A percentile compares a stretch with the other conserved stretches of the same genome.
These are phyloP conservation scores for Acmispon strigosus DNA, from an alignment of 306 rosid genomes.

Conservation along the genomic window DNA sequence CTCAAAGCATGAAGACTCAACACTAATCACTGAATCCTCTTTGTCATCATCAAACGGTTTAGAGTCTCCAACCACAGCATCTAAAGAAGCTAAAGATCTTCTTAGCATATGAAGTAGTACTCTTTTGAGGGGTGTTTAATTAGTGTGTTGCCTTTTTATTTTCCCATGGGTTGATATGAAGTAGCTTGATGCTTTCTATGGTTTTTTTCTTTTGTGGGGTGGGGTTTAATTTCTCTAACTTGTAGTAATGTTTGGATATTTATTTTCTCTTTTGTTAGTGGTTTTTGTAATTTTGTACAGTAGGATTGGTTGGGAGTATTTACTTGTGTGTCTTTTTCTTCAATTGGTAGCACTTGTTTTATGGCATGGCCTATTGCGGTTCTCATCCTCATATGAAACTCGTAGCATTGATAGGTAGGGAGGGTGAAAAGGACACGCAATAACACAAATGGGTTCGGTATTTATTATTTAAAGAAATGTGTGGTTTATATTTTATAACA, in stretches of 20 bases:
- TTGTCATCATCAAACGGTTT: conserved; percentile 32
- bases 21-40: conserved; percentile 40
- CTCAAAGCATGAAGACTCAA: conserved; percentile 45
- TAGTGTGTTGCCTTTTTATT: conserved; percentile 24
- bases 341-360: conserved; percentile 22
- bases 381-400: conserved; percentile 21
- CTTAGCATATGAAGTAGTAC: conserved; percentile 66
- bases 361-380: conserved; percentile 26
- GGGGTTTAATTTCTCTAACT: conserved; percentile 47
- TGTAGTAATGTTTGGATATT: conserved; percentile 34
- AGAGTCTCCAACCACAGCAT: conserved; percentile 40
- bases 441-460: conserved; percentile 2
- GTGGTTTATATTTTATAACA: neutral
- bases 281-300: conserved; percentile 51
- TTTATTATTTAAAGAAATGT: neutral
- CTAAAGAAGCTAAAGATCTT: conserved; percentile 62
- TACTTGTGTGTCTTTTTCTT: conserved; percentile 22
- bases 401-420: neutral
- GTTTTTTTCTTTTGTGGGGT: conserved; percentile 24
- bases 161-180: conserved; percentile 25
- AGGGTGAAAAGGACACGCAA: conserved; percentile 26
- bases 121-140: neutral
- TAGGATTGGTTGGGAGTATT: conserved; percentile 51
- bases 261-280: conserved; percentile 11
- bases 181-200: conserved; percentile 24